Evolutionary conservation across 108 stramenopile species (phyloP).

Genomic region (Discostella stelligeroides): DNA sequence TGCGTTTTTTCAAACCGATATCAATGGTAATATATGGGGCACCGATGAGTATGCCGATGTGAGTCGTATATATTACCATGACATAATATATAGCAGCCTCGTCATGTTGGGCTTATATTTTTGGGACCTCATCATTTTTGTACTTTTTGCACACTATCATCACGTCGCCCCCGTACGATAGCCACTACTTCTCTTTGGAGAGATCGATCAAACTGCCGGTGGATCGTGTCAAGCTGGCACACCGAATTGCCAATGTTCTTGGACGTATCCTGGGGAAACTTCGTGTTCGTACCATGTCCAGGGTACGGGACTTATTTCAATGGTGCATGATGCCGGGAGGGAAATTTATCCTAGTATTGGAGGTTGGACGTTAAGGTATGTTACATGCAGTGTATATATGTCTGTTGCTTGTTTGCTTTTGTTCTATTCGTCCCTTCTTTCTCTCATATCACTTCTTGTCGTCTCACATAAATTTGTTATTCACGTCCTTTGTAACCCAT

Average conservation of each 20-base stretch:
- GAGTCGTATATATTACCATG: no score
- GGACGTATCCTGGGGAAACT: neutral
- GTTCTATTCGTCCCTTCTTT: neutral
- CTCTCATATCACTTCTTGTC: neutral
- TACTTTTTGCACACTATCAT: no score
- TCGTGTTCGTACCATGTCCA: neutral
- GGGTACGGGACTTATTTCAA: constrained; percentile 29
- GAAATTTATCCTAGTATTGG: constrained; percentile 43
- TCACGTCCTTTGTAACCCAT: no score
- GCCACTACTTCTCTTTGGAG: constrained; percentile 30
- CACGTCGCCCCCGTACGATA: no score
- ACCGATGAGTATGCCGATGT: constrained; percentile 50
- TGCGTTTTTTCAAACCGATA: constrained; percentile 44
- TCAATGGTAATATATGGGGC: constrained; percentile 26
- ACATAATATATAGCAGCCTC: no score
- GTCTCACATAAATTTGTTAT: neutral
- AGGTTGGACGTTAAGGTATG: constrained; percentile 33
- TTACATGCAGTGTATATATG: neutral
- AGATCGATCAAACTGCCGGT: constrained; percentile 5
- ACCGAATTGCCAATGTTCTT: neutral
- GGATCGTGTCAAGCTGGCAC: neutral
- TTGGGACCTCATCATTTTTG: no score
- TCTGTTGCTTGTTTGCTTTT: no score
- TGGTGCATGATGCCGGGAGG: constrained; percentile 28
- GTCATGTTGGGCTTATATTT: no score